A percentile compares a stretch with the other conserved stretches of the same genome.
Conservation (phyloP, 352 stramenopile species). For the Globisporangium alternatum region DNA sequence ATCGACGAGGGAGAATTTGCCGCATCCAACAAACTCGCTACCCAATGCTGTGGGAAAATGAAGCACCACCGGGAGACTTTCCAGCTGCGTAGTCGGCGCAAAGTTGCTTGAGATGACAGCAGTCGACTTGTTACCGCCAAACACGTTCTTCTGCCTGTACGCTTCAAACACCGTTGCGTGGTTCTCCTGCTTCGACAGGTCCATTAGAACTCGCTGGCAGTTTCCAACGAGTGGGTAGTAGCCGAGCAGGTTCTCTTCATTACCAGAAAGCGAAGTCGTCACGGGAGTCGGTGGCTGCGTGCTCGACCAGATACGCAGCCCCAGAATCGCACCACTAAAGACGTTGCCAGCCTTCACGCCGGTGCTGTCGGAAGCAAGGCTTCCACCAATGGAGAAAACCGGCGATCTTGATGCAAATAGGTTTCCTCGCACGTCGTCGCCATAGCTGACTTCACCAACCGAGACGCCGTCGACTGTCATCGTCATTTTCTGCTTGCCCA, state of each 20-base stretch:
- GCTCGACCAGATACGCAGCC: constrained; percentile 68
- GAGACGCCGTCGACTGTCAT: constrained; percentile 49
- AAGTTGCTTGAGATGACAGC: constrained; percentile 24
- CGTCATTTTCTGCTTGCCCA: constrained; percentile 32
- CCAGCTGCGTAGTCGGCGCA: constrained; percentile 21
- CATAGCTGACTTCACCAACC: constrained; percentile 30
- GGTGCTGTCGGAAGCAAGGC: constrained; percentile 31
- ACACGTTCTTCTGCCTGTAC: constrained; percentile 19
- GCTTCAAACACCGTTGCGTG: constrained; percentile 62
- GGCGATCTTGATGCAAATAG: constrained; percentile 27
- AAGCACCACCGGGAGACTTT: constrained; percentile 40
- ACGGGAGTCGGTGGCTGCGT: constrained; percentile 6
- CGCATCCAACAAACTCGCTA: constrained; percentile 39
- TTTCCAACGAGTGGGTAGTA: constrained; percentile 77
- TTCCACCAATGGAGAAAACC: constrained; percentile 49
- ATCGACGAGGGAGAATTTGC: constrained; percentile 36
- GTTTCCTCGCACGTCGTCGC: constrained; percentile 19
- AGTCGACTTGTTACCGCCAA: constrained; percentile 3
- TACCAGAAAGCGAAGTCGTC: constrained; percentile 27
- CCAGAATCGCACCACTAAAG: constrained; percentile 65
- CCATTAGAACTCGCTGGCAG: constrained; percentile 60
- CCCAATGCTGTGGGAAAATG: constrained; percentile 36
- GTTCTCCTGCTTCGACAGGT: constrained; percentile 68
- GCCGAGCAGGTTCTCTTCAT: constrained; percentile 47
- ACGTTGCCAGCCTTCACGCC: constrained; percentile 24